Evolutionary conservation across 2,329 filamentous ascomycete genomes (phyloP), one percentile per base, ranked within the genome.

Genomic region (Diaporthe amygdali): DNA sequence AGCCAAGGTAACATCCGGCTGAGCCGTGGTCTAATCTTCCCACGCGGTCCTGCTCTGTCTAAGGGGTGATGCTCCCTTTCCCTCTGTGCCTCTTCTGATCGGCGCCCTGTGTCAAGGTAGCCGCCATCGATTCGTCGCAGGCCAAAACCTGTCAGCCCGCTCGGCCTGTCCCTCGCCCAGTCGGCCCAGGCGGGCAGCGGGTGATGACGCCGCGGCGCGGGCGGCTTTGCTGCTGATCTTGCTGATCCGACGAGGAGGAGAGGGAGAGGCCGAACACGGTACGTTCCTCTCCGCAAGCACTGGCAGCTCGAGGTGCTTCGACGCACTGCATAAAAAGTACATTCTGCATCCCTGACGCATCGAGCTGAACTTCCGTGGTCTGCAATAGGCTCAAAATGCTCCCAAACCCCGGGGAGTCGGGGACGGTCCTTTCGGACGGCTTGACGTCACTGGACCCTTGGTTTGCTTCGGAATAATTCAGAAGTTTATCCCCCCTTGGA

Each of bases 381-480:
- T 37, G 15, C n/a, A 37, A n/a, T 55, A 46, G 27, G 59, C 25
- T 47, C 59, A 47, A 17, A 32, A 15, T 27, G 44, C 44, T 64
- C 10, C 14, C 59, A 34, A 34, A 27, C 20, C 5, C 66, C 66
- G 46, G n/a, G 66, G 34, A 59, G 27, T 7, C 39, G 44, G 55
- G 30, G 34, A 34, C 39, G 12, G 10, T 39, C 12, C 9, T 27
- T 25, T 55, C 37, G 4, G 25, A n/a, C 22, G 2, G 2, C 7
- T 34, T 67, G 64, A 71, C 69, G 69, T 71, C 69, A 71, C 30
- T 68, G 69, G 51, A 71, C 63, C 69, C 69, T 66, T 22, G 41
- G n/a, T 20, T 56, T n/a, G 22, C 22, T 3, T 25, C 41, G 51
- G 30, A 20, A 64, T 34, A 41, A 59, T 32, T 20, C n/a, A n/a